Conservation (phyloP, 805 yeast genomes). For the Saccharomycopsis guyanensis region DNA sequence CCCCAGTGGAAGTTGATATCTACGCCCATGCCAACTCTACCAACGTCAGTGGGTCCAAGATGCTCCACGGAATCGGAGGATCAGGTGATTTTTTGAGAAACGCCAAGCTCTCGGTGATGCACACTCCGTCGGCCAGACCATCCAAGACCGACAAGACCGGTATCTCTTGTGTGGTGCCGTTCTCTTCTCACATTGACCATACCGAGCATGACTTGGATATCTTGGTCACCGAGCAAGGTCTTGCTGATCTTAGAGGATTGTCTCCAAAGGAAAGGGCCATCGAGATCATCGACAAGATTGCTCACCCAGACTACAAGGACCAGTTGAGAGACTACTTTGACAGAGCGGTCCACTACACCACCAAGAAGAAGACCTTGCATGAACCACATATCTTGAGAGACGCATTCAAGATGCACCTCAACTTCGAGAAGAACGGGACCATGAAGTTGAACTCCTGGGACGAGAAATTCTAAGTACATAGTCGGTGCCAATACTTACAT, state of each 20-base stretch:
- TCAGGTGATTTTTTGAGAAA: constrained; percentile 95
- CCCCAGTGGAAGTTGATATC: constrained; percentile 97
- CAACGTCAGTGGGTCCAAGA: constrained; percentile 90
- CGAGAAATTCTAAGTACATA: constrained; percentile 7
- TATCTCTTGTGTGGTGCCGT: constrained; percentile 91
- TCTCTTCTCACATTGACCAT: constrained; percentile 91
- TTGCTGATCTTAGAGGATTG: constrained; percentile 93
- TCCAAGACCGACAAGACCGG: constrained; percentile 91
- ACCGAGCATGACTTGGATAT: constrained; percentile 96
- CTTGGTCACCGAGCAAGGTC: constrained; percentile 90
- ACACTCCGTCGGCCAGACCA: constrained; percentile 93
- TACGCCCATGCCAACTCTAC: constrained; percentile 99
- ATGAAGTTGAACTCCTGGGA: constrained; percentile 88
- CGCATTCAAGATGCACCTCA: constrained; percentile 90
- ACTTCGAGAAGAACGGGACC: constrained; percentile 86
- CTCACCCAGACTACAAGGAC: constrained; percentile 89
- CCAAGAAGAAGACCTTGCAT: constrained; percentile 71
- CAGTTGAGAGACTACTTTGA: constrained; percentile 79
- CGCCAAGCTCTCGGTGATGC: constrained; percentile 94
- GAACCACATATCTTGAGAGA: constrained; percentile 89
- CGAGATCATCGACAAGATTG: constrained; percentile 76
- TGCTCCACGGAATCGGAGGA: constrained; percentile 97
- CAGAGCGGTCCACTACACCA: constrained; percentile 68
- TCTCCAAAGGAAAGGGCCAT: constrained; percentile 91
- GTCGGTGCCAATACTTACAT: no score